Conservation (phyloP, 1,284 basidiomycete species). For the Melampsora americana region DNA sequence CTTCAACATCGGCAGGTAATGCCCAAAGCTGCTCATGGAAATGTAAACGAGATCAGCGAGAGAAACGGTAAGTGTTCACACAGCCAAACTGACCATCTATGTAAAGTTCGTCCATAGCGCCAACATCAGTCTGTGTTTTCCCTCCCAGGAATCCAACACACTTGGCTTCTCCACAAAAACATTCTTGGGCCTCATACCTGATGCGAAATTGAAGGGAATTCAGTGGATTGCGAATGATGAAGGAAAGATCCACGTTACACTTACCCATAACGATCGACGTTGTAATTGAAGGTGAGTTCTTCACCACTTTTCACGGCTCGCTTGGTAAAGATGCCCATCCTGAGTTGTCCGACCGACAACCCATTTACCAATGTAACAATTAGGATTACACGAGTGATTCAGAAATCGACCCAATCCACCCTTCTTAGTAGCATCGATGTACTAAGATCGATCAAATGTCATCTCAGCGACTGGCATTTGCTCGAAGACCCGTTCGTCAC, state of each 20-base stretch:
- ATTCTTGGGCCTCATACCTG: constrained; percentile 90
- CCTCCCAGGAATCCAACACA: constrained; percentile 96
- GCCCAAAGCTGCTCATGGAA: constrained; percentile 69
- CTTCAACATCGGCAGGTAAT: constrained; percentile 85
- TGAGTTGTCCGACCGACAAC: constrained; percentile 82
- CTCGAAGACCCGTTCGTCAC: neutral
- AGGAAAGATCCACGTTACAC: constrained; percentile 51
- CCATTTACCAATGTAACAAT: constrained; percentile 99
- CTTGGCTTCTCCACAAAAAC: constrained; percentile 92
- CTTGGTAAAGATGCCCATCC: constrained; percentile 98
- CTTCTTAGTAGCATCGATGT: constrained; percentile 95
- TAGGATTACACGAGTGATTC: constrained; percentile 97
- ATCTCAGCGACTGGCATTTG: neutral
- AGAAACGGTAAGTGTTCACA: neutral
- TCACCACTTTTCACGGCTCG: constrained; percentile 75
- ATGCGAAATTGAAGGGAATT: neutral
- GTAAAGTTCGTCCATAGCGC: constrained; percentile 86
- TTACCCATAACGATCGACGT: constrained; percentile 96
- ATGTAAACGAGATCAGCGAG: constrained; percentile 15
- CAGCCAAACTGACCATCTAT: constrained; percentile 69
- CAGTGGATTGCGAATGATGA: neutral
- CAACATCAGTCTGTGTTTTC: constrained; percentile 96
- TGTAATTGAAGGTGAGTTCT: constrained; percentile 99
- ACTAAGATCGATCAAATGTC: constrained; percentile 59
- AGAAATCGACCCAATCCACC: constrained; percentile 95